Base-by-base conservation (phyloP, 805 yeast species). In the Hanseniaspora nectarophila region DNA sequence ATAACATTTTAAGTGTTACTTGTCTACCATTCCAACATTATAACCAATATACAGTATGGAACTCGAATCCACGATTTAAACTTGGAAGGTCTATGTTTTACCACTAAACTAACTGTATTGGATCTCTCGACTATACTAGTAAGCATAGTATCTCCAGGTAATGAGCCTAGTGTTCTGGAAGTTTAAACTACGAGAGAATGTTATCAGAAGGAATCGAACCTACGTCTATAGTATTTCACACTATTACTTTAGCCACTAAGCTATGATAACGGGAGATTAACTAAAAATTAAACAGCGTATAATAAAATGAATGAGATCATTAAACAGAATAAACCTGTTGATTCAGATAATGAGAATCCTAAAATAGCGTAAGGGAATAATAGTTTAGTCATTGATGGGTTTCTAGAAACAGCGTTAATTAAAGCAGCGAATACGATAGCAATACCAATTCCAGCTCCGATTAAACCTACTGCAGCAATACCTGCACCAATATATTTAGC, bases 401-500 rank as follows among this genome's bases (percentile, higher is more conserved):
- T 53, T 31, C 55, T 43, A n/a, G 55, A 45, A 10, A 50, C 51
- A 42, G 53, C 51, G 47, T 52, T 52, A 42, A 52, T 52, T 40
- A 52, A 42, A n/a, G 54, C 54, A 15, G 45, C 54, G 37, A 52
- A 52, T 16, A 52, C 54, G 20, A 52, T 43, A 35, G 54, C 54
- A 23, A 52, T 52, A 10, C 54, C 54, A 20, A 52, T 52, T 13
- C 51, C 54, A 6, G 54, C 44, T 7, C 54, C 54, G 9, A 34
- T 26, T 42, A 53, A 42, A 13, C 55, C 55, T 9, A 53, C 38
- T 3, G 55, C 42, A 7, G 55, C 55, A 23, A 53, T 45, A 21
- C 46, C 52, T 21, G 55, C 55, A 20, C 55, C 55, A 35, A 53
- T 53, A 29, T 53, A 53, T 46, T 53, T 53, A 42, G 52, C 55